Conservation (phyloP, 2,329 filamentous ascomycete genomes). For the Talaromyces rugulosus region DNA sequence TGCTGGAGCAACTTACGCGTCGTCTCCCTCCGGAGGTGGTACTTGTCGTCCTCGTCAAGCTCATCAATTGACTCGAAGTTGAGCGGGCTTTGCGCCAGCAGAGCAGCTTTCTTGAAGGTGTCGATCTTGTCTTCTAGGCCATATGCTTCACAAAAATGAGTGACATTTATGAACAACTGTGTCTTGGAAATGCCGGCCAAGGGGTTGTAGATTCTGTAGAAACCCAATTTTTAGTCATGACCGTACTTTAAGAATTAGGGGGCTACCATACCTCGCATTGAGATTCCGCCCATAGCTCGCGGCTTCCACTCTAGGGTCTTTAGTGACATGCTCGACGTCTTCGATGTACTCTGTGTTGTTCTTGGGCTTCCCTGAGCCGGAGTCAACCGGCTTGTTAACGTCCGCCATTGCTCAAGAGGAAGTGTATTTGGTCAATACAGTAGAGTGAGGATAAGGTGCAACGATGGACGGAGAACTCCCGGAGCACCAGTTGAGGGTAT, state of each 20-base stretch:
- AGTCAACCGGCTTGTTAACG: neutral
- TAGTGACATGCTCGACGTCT: neutral
- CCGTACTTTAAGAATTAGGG: neutral
- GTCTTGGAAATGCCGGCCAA: slow-evolving; percentile 27
- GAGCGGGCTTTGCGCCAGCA: slow-evolving; percentile 47
- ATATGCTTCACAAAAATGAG: slow-evolving; percentile 50
- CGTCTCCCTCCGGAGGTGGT: slow-evolving; percentile 42
- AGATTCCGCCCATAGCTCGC: neutral
- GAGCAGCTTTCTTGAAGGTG: slow-evolving; percentile 36
- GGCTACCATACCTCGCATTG: neutral
- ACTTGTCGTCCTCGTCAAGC: slow-evolving; percentile 40
- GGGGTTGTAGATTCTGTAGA: slow-evolving; percentile 22
- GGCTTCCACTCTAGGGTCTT: neutral
- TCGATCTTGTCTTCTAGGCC: slow-evolving; percentile 55
- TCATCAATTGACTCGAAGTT: slow-evolving; percentile 42
- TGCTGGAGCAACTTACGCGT: slow-evolving; percentile 23
- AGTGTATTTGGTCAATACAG: neutral
- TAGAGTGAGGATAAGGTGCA: neutral
- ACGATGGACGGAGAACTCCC: neutral
- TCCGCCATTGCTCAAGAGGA: neutral
- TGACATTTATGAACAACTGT: slow-evolving; percentile 27
- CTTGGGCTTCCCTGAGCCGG: neutral
- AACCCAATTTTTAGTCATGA: neutral
- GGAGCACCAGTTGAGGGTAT: neutral
- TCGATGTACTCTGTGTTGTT: neutral